A percentile compares a stretch with the other conserved stretches of the same genome.
Evolutionary conservation across 306 rosid genomes (phyloP).

Genomic region (Corylus americana): DNA sequence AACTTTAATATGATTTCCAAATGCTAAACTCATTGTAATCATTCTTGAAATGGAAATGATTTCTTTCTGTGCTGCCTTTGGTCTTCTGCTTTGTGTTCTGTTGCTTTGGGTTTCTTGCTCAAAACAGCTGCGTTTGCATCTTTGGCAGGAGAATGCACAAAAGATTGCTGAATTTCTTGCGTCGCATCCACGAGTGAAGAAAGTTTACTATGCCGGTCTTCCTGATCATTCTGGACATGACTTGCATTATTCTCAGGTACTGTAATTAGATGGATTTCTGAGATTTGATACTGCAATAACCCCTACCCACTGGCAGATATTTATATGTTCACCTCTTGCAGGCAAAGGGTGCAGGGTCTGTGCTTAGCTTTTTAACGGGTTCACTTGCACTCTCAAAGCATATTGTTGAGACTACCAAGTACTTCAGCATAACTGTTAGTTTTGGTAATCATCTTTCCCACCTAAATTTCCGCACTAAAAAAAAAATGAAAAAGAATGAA

Average conservation of each 20-base stretch:
- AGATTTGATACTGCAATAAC: conserved; percentile 20
- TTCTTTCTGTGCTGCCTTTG: background rate
- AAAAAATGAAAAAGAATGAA: background rate
- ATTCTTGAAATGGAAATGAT: background rate
- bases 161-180: conserved; percentile 87
- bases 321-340: conserved; percentile 31
- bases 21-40: background rate
- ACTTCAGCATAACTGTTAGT: conserved; percentile 92
- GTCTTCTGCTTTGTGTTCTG: background rate
- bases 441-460: conserved; percentile 60
- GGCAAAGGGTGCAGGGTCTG: conserved; percentile 96
- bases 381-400: conserved; percentile 83
- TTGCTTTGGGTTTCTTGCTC: background rate
- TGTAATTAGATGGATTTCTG: conserved; percentile 15
- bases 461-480: background rate
- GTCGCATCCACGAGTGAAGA: conserved; percentile 73
- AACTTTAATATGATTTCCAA: background rate
- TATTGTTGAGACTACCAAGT: conserved; percentile 79
- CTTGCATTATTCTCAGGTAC: conserved; percentile 88
- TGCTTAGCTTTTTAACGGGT: conserved; percentile 89
- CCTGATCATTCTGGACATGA: conserved; percentile 69
- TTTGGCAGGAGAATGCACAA: conserved; percentile 83
- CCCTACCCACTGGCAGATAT: conserved; percentile 3
- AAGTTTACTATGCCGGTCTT: conserved; percentile 81
- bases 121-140: background rate